Percentiles rank a stretch among this genome's conserved stretches.
These are phyloP conservation scores for Biancaea sappan DNA, from an alignment of 306 rosid species.

Conservation along the genomic window DNA sequence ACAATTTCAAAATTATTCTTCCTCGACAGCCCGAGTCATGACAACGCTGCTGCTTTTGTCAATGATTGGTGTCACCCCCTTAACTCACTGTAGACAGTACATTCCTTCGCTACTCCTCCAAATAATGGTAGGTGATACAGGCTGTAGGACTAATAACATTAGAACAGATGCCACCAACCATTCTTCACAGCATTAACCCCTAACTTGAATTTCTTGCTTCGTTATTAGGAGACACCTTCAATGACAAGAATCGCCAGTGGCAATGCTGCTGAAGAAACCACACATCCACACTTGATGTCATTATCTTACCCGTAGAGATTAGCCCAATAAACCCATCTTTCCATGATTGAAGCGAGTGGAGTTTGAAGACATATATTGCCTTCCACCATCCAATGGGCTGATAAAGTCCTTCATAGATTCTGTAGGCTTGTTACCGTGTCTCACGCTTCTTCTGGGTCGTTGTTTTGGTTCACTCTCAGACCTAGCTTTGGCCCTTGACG, in stretches of 20 bases:
- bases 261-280: slow-evolving; percentile 35
- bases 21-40: neutral
- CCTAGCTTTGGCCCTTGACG: slow-evolving; percentile 79
- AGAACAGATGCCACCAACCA: neutral
- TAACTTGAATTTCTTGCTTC: slow-evolving; percentile 18
- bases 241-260: slow-evolving; percentile 35
- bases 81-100: neutral
- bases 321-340: slow-evolving; percentile 50
- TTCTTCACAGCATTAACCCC: neutral
- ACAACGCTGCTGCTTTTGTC: neutral
- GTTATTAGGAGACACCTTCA: slow-evolving; percentile 21
- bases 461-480: slow-evolving; percentile 90
- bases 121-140: neutral
- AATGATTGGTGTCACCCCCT: neutral
- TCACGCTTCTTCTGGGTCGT: slow-evolving; percentile 50
- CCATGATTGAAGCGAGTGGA: slow-evolving; percentile 43
- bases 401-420: no score
- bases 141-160: neutral
- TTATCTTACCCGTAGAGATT: slow-evolving; percentile 39
- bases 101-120: neutral
- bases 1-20: neutral
- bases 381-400: slow-evolving; percentile 51
- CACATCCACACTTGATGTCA: slow-evolving; percentile 30
- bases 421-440: slow-evolving; percentile 44
- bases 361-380: slow-evolving; percentile 35